Evolutionary conservation across 1,284 basidiomycete genomes (phyloP), one percentile per base, ranked within the genome.

Genomic region (Fomitopsis schrenkii): DNA sequence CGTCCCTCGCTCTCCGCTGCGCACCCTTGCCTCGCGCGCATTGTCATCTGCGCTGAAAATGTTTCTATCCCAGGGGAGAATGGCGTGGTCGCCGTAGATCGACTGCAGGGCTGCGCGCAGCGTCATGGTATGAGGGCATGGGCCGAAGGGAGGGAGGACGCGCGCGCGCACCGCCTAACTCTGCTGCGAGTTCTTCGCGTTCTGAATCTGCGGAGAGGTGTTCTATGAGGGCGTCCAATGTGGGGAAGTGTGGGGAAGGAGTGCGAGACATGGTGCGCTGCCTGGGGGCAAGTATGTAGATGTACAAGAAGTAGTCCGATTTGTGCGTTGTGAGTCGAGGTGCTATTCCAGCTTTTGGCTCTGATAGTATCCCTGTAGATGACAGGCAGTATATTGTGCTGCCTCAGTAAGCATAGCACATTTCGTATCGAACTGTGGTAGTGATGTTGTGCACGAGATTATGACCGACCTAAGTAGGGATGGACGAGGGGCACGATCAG

Each of bases 41-140:
- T 56, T 30, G 63, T 59, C 62, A 66, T 65, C 10, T 72, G 64
- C 56, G 68, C 68, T 58, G 22, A 1, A 54, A 0, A 55, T 59
- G 9, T 44, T n/a, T 55, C 77, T 75, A 59, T 74, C 76, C 83
- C 85, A 90, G 30, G 85, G 70, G 19, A 76, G 77, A 35, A 94
- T 77, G 7, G 86, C 77, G 33, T 83, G 77, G 15, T 89, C 84
- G 36, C 91, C 90, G 69, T 95, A 95, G 70, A 96, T 96, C 15
- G 92, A 91, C 68, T 87, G 85, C 6, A 96, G 79, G 17, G 92
- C 92, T 90, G 71, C 48, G 28, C 40, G 59, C 45, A 26, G 44
- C 15, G n/a, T n/a, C 17, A 22, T 5, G 56, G 46, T 19, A 54
- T 45, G 58, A 59, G 50, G 66, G 38, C 36, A 28, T 36, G 33